Evolutionary conservation across 2,329 filamentous ascomycete genomes (phyloP), one percentile per base, ranked within the genome.

Genomic region (Paecilomyces formosus): DNA sequence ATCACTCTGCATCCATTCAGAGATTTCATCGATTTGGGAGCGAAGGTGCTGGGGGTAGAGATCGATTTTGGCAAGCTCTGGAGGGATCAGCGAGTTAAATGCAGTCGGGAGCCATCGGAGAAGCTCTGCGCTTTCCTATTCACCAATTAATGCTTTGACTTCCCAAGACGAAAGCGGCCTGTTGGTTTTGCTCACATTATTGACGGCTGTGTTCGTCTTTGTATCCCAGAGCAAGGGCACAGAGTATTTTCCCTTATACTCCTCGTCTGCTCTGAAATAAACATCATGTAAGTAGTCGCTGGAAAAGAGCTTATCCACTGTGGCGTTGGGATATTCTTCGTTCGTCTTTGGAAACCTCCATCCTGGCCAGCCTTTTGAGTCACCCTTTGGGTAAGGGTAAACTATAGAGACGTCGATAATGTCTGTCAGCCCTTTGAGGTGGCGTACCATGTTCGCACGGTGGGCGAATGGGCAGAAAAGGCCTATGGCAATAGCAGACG

Each of bases 381-480:
- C 80, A 55, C 84, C 85, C 67, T 88, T 89, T 0, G 86, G 86
- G 61, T 88, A 88, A 0, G 86, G 81, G 63, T 82, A 82, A 1
- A 88, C 84, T 3, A 87, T 75, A 1, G 82, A 84, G 21, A 85
- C 65, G 5, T 80, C 76, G 51, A 87, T 80, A 35, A 82, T 73
- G 11, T 78, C 70, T 33, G 81, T 74, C 2, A 88, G 77, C 33
- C 82, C 81, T 65, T 85, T 85, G 54, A 87, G 74, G 54, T 84
- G 77, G 4, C 83, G 77, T 8, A 84, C 75, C 11, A 87, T 71
- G 63, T 85, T 85, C 15, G 72, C 81, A 11, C 85, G 79, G 65
- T 87, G 85, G 1, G 85, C 84, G 63, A 86, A 87, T 2, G 85
- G 85, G 64, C 85, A 87, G 73, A 88, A 88, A 28, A 86, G 78